Conservation (phyloP, 768 basidiomycete species). For the Hygrophorus pudorinus region DNA sequence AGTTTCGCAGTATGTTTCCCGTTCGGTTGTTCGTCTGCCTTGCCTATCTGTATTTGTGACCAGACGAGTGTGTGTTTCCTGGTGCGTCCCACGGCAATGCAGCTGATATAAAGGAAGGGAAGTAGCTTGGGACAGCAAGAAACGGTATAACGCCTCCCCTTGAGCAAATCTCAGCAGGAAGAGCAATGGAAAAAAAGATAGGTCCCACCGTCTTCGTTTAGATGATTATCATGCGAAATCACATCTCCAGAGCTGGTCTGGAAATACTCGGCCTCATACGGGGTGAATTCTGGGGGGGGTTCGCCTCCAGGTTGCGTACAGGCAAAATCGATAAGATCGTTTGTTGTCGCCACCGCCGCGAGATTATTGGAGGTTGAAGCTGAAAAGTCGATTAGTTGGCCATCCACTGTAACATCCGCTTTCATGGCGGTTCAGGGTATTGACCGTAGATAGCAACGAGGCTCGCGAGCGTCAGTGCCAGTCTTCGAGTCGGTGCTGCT, state of each 20-base stretch:
- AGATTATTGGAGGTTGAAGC: no score
- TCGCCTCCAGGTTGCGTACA: conserved; percentile 20
- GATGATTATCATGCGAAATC: conserved; percentile 60
- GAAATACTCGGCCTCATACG: conserved; percentile 55
- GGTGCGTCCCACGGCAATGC: conserved; percentile 45
- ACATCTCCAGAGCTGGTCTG: conserved; percentile 36
- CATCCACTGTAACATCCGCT: neutral
- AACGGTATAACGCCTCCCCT: conserved; percentile 70
- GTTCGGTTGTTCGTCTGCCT: conserved; percentile 23
- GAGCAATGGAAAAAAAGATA: neutral
- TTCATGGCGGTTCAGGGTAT: conserved; percentile 40
- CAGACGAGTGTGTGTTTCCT: conserved; percentile 39
- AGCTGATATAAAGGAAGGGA: conserved; percentile 35
- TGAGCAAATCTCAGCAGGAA: neutral
- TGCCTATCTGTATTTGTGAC: conserved; percentile 27
- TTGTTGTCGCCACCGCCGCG: no score
- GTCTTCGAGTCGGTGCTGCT: no score
- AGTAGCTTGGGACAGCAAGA: conserved; percentile 49
- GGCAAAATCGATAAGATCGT: no score
- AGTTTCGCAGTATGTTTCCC: conserved; percentile 47
- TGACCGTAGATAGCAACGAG: no score
- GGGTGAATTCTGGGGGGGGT: conserved; percentile 54
- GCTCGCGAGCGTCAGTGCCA: no score
- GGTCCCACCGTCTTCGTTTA: conserved; percentile 51
- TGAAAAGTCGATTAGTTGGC: no score